These are phyloP conservation scores for Fonsecaea nubica DNA, from an alignment of 2,329 filamentous ascomycete species.

Conservation along the genomic window DNA sequence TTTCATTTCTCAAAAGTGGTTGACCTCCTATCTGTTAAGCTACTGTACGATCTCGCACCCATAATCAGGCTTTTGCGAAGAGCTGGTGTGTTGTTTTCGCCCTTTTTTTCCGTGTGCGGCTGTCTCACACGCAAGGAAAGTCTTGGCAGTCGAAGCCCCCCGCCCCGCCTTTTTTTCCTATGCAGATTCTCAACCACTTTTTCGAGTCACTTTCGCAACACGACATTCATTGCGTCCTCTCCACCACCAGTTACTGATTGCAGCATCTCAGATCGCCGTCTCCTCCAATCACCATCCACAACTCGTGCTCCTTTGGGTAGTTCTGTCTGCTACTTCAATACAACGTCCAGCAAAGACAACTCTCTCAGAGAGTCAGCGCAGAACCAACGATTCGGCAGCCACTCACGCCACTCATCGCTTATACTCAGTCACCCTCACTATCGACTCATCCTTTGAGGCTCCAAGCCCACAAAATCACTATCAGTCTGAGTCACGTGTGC, in stretches of 20 bases:
- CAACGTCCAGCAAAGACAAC: not conserved
- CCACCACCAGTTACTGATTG: constrained; percentile 11
- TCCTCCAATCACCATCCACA: constrained; percentile 29
- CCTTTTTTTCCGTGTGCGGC: not conserved
- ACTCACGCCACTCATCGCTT: not conserved
- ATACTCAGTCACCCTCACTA: not conserved
- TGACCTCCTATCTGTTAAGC: not conserved
- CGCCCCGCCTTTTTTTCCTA: constrained; percentile 11
- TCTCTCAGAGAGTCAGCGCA: not conserved
- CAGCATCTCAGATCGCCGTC: constrained; percentile 3
- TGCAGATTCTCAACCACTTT: constrained; percentile 26
- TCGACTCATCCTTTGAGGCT: constrained; percentile 16
- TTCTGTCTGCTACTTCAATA: constrained; percentile 25
- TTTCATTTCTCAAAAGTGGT: not conserved
- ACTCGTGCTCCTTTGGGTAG: constrained; percentile 19
- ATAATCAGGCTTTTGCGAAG: not conserved
- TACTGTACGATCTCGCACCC: not conserved
- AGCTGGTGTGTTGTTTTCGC: not conserved
- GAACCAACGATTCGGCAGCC: not conserved
- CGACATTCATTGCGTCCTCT: constrained; percentile 11
- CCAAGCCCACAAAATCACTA: constrained; percentile 4
- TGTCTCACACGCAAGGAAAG: not conserved
- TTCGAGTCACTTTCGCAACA: constrained; percentile 15
- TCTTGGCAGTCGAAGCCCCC: constrained; percentile 4
- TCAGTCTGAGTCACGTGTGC: constrained; percentile 24